Evolutionary conservation across 495 filamentous ascomycete genomes (phyloP), one percentile per base, ranked within the genome.

Genomic region (Hyaloscypha variabilis): DNA sequence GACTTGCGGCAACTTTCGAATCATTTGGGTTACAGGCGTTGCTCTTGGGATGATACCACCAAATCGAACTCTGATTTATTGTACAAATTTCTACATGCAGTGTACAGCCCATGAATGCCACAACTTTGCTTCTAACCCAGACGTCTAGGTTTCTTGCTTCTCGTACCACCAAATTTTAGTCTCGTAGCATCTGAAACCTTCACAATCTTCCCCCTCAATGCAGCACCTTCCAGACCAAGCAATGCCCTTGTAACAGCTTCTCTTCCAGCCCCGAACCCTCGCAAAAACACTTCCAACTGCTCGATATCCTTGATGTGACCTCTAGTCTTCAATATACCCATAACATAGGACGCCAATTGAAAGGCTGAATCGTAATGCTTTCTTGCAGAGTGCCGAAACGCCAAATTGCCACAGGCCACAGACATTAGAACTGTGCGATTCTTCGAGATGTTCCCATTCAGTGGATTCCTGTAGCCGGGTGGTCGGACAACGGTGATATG

Each of bases 111-210:
- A 17, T 69, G 34, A 66, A 60, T 52, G 56, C 29, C 17, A 21
- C 46, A 49, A 30, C 51, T 14, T 34, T 46, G 25, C 34, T 11
- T 67, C 64, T 81, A 93, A 81, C 92, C 90, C 79, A 97, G 78
- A 81, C 95, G 88, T 74, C 93, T 93, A 46, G 86, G 85, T 71
- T 86, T 90, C 73, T 80, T 82, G 80, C 91, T 92, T 76, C 94
- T 90, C 65, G 92, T 93, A 72, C 95, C 96, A 78, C 96, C 95
- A 80, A 97, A 96, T 79, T 98, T 99, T 73, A 98, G 74, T 72
- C 91, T 88, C 54, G 93, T 97, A 36, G 84, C 77, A 81, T 99
- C 95, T 25, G 88, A 83, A 42, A 98, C 91, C 70, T 86, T 86
- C 58, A 81, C 78, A 65, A 98, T 86, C 78, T 87, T 85, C 19